phyloP scores from a whole-genome alignment of 2,329 filamentous ascomycete genomes.

The Neofusicoccum kwambonambiense region DNA sequence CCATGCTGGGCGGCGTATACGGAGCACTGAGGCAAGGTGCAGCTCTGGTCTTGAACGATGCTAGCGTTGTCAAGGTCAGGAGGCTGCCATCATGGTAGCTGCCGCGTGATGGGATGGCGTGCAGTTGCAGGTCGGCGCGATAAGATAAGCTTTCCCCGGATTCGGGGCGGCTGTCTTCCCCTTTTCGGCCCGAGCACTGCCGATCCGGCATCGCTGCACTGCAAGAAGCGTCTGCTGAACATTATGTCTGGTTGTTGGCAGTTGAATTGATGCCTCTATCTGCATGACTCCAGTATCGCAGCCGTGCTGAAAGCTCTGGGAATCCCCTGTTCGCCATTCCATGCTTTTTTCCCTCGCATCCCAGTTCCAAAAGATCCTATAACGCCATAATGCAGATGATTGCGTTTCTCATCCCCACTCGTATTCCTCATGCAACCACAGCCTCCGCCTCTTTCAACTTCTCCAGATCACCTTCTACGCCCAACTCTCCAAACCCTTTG shows the following conservation, averaged over 20 bases:
- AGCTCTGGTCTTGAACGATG: no score
- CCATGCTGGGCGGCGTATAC: background rate
- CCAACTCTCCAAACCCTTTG: slow-evolving; percentile 62
- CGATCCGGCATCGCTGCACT: background rate
- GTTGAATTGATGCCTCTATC: background rate
- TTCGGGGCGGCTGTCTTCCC: background rate
- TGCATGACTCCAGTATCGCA: background rate
- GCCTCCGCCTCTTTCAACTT: slow-evolving; percentile 14
- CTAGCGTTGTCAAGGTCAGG: background rate
- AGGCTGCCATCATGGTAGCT: background rate
- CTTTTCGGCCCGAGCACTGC: background rate
- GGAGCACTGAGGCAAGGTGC: no score
- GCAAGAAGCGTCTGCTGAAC: no score
- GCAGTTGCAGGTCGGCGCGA: background rate
- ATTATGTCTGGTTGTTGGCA: background rate
- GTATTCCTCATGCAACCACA: background rate
- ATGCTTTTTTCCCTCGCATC: background rate
- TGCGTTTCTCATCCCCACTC: background rate
- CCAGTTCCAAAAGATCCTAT: background rate
- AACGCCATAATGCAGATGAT: slow-evolving; percentile 11
- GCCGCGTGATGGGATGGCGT: background rate
- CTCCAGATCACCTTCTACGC: slow-evolving; percentile 28
- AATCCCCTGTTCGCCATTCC: background rate
- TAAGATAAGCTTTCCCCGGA: slow-evolving; percentile 1
- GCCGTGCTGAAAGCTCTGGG: background rate